Evolutionary conservation across 1,284 basidiomycete species (phyloP), one percentile per base, ranked within the genome.

Genomic region (Microbotryum saponariae): DNA sequence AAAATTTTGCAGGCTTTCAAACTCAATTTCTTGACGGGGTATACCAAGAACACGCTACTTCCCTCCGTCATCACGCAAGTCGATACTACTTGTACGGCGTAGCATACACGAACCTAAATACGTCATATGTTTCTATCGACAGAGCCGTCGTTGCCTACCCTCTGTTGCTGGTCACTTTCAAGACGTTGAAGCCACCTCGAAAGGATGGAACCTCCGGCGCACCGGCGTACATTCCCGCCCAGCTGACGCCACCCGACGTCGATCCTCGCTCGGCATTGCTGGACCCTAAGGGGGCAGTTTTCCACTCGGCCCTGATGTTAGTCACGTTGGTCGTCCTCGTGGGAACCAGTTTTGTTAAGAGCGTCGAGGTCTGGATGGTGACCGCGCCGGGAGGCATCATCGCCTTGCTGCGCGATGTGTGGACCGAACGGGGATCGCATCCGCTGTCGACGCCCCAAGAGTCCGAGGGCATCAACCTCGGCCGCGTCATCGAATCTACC

Each of bases 381-480:
- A 89, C 85, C 1, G 80, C 91, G n/a, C 92, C 94, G 0, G 91
- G 92, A 42, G 92, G 91, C 0, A 74, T 82, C 1, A 74, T 83
- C 56, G 89, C 90, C 73, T 79, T 90, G 50, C 55, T 82, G 2
- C 82, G 86, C 54, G 89, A 92, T 71, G 69, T 86, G 3, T 82
- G 82, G 79, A 82, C 85, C 71, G 80, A 82, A 85, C 71, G 74
- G 31, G 55, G 50, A 10, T 27, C 59, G 49, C 51, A 58, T 2
- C 21, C 47, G 1, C 20, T 27, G 31, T 12, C 59, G 0, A 62
- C 60, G 44, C 4, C 54, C 53, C 51, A 47, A 37, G 37, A 51
- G 62, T 25, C 68, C 53, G 46, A 65, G 49, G 62, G 62, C 33
- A 50, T 62, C 50, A 60, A 69, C 42, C 49, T 64, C 42, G 56